Conservation (phyloP, 371 early-diverging fungal genomes). For the Rhizopus stolonifer region DNA sequence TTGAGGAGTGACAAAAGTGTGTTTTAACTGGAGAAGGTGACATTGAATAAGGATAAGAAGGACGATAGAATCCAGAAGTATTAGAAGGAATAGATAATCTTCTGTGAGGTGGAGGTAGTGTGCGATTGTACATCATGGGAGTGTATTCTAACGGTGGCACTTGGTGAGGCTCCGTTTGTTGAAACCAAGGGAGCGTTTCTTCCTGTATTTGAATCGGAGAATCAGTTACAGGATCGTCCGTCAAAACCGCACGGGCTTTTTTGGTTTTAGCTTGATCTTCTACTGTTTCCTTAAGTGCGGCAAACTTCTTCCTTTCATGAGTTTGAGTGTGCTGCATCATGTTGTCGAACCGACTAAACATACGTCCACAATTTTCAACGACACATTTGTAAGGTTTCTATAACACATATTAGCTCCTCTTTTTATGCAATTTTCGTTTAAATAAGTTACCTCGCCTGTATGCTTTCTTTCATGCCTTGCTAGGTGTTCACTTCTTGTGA, state of each 20-base stretch:
- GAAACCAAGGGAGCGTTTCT: background rate
- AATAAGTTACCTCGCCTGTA: slow-evolving; percentile 51
- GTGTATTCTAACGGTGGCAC: slow-evolving; percentile 2
- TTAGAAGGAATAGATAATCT: background rate
- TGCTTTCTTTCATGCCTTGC: slow-evolving; percentile 58
- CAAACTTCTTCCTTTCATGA: slow-evolving; percentile 18
- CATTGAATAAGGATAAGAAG: background rate
- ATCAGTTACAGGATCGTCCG: slow-evolving; percentile 7
- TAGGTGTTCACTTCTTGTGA: slow-evolving; percentile 54
- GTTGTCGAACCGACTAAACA: slow-evolving; percentile 31
- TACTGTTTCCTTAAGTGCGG: background rate
- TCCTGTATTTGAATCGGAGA: slow-evolving; percentile 6
- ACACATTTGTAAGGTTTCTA: slow-evolving; percentile 32
- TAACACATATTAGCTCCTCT: background rate
- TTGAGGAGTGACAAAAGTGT: background rate
- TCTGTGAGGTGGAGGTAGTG: slow-evolving; percentile 12
- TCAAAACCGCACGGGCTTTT: background rate
- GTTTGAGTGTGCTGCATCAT: slow-evolving; percentile 36
- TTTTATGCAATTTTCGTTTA: background rate
- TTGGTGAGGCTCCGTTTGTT: slow-evolving; percentile 10
- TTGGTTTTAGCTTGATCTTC: slow-evolving; percentile 2
- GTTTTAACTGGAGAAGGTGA: background rate
- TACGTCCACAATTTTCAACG: slow-evolving; percentile 20
- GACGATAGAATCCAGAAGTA: background rate
- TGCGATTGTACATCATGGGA: slow-evolving; percentile 16